phyloP scores from a whole-genome alignment of 352 stramenopile genomes.

The Phytophthora aleatoria region DNA sequence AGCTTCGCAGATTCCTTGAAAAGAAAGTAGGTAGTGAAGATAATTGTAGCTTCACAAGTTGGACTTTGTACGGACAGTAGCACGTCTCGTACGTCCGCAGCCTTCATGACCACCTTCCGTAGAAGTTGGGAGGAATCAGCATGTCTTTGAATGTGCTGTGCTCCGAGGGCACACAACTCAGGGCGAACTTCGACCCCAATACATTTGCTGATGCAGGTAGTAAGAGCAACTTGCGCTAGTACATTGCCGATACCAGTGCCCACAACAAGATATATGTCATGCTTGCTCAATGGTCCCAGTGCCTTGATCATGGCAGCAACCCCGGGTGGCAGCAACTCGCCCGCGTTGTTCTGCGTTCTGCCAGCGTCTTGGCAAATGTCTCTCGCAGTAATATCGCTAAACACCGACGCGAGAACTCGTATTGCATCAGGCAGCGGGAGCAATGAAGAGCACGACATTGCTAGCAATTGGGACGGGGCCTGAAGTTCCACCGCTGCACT shows the following conservation, averaged over 20 bases:
- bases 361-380: conserved; percentile 3
- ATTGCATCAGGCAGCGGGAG: background rate
- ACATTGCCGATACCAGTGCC: conserved; percentile 15
- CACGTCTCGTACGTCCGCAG: conserved; percentile 6
- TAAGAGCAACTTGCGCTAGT: conserved; percentile 3
- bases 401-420: background rate
- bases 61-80: background rate
- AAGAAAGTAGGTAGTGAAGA: conserved; percentile 13
- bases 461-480: no score
- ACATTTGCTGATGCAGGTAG: background rate
- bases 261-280: conserved; percentile 8
- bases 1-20: conserved; percentile 13
- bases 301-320: conserved; percentile 3
- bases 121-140: background rate
- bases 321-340: background rate
- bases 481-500: no score
- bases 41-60: conserved; percentile 6
- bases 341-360: background rate
- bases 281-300: background rate
- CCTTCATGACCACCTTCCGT: conserved; percentile 1
- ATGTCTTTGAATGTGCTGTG: background rate
- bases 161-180: background rate
- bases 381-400: background rate
- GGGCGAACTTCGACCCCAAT: conserved; percentile 1
- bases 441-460: no score